Base-by-base conservation (phyloP, 169 alveolate genomes). In the Eimeria zaria region DNA sequence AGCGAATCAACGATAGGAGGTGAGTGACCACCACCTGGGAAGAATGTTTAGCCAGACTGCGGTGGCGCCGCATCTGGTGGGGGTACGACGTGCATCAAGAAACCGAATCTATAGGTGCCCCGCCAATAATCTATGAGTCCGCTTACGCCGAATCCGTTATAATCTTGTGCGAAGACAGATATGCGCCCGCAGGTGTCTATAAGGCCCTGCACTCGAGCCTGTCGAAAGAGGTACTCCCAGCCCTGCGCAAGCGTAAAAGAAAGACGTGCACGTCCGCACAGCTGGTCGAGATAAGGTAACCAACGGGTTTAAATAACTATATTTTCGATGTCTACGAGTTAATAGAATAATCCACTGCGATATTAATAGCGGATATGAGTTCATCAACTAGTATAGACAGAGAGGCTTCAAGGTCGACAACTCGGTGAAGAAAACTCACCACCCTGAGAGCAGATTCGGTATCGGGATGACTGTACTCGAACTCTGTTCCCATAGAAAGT, bases 191-290 rank as follows among this genome's bases (percentile, higher is more conserved):
- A 85, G 24, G 99, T 98, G 96, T 98, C 99, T 36, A 98, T 96
- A 24, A 83, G 48, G 36, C 99, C 99, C 97, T 98, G 99, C 36
- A 98, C 99, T 39, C 99, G 97, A 14, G 99, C 99, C 95, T 98
- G 99, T 76, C 99, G 96, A 96, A 98, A 98, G 51, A 98, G 88
- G 97, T 98, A 98, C 87, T 98, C 99, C 98, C 99, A 98, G 5
- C 99, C 99, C 97, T 97, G 97, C 55, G 95, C 83, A 94, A 96
- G 84, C 44, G 16, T 89, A 74, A 24, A 0, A 30, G 44, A 64
- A n/a, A 39, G 51, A 5, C 46, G 41, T 14, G 14, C 30, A 67
- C 39, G 22, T 64, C 60, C 2, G 46, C 83, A 24, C 84, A 44
- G 55, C 44, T 18, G 22, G 8, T 1, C 67, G 27, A 5, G 11